Base-by-base conservation (phyloP, 2,329 filamentous ascomycete species). In the Beauveria sp. region DNA sequence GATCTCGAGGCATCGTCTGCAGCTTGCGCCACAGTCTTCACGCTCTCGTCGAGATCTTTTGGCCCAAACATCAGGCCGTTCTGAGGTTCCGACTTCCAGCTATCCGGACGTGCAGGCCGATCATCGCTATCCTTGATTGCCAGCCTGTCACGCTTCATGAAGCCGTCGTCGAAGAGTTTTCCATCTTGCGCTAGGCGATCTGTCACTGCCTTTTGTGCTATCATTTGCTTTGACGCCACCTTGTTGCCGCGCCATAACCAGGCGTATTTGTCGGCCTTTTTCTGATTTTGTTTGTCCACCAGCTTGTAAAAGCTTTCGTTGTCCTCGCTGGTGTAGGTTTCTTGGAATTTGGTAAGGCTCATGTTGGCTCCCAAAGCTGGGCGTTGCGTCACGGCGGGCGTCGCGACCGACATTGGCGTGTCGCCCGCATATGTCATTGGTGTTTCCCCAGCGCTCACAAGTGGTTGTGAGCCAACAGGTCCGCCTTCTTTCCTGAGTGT, bases 301-400 rank as follows among this genome's bases (percentile, higher is more conserved):
- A 99, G 80, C 68, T 88, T 89, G 74, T 96, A 96, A 77, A 99
- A 98, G 68, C 90, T 96, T 72, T 97, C 95, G 71, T 98, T 98
- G 73, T 99, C 95, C 74, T 99, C 95, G 70, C 91, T 96, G 1
- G 93, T 99, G 76, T 97, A 98, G 67, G 90, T 93, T 3, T 89
- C 83, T 71, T 99, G 95, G 69, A 97, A 99, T 1, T 88, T 85
- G 59, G 88, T 86, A 1, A 99, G 81, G 63, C 88, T 92, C 79
- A 98, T 86, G 67, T 88, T 88, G 48, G 88, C 86, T 71, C 96
- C 88, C 20, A 91, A 79, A 38, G 80, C 75, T 62, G 77, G 77
- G 60, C 76, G 78, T 56, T 75, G 72, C 20, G 72, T 70, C 18
- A 72, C 69, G 24, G 71, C 68, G 6, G 69, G 72, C 10, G 74